Percentiles rank a stretch among this genome's conserved stretches.
Conservation (phyloP, 2,329 filamentous ascomycete genomes). For the Sordariomycetes sp. region DNA sequence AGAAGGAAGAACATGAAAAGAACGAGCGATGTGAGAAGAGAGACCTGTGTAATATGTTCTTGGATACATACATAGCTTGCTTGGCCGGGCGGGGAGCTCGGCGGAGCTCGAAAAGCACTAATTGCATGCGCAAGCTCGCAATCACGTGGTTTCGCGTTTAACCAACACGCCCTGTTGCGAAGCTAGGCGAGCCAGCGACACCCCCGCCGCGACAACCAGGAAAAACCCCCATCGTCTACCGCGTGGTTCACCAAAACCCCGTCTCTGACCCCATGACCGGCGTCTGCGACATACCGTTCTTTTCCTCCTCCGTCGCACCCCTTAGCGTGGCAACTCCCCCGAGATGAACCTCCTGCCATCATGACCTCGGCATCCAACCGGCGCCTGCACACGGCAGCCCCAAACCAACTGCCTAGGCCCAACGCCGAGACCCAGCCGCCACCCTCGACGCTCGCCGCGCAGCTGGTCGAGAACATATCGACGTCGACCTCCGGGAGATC, state of each 20-base stretch:
- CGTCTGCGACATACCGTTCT: not conserved
- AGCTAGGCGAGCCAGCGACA: not conserved
- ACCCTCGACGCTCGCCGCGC: slow-evolving; percentile 77
- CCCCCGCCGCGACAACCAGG: not conserved
- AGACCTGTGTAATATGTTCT: not conserved
- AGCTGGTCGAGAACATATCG: slow-evolving; percentile 73
- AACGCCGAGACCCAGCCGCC: slow-evolving; percentile 24
- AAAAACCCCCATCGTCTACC: not conserved
- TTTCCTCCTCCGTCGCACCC: not conserved
- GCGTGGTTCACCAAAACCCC: not conserved
- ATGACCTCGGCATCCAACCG: slow-evolving; percentile 2
- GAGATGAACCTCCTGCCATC: not conserved
- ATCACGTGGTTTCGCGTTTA: slow-evolving; percentile 4
- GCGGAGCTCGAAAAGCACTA: not conserved
- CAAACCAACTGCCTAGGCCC: not conserved
- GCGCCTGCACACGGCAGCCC: not conserved
- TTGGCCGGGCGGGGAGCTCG: not conserved
- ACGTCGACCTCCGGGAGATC: slow-evolving; percentile 43
- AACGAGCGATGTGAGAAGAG: not conserved
- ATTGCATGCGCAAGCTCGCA: not conserved
- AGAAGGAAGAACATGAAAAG: not conserved
- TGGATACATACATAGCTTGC: too few species aligned
- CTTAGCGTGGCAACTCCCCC: not conserved
- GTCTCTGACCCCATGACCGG: not conserved
- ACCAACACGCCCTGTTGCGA: not conserved